Base-by-base conservation (phyloP, 257 asterid species). In the Petrea volubilis region DNA sequence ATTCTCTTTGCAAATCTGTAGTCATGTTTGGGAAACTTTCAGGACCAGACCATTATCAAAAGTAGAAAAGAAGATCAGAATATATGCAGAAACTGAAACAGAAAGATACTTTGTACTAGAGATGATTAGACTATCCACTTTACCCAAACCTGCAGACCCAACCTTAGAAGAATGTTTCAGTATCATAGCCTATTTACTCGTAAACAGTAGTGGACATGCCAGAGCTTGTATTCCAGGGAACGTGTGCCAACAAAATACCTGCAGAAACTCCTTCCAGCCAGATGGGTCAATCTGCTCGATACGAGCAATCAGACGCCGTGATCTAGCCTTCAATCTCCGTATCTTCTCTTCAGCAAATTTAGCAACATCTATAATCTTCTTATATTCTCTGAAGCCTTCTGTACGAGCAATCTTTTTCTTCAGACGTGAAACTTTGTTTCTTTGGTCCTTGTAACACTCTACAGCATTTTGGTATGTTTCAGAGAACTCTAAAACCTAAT, bases 261-360 rank as follows among this genome's bases (percentile, higher is more conserved):
- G 97, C 79, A 91, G 85, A 87, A 94, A 94, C 74, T 94, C 99
- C 86, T 94, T 94, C 99, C 99, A 94, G 60, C 99, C 98, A 77
- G 98, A 91, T 49, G 99, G 99, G 82, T 91, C 99, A 74, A 94
- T 94, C 87, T 90, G 90, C 86, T 86, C 93, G 67, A 94, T 84
- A 76, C 99, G 92, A 75, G 78, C 80, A 71, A 43, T 63, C 81
- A 94, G 79, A 69, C 98, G 98, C 43, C 84, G 83, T 15, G 98
- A 86, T 81, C 99, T 88, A 67, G 83, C 84, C 70, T 88, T 90
- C 77, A 94, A 82, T 40, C 95, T 93, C 67, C 88, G 85, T 64
- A 94, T 90, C 85, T 94, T 94, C 82, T 91, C 99, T 78, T 83
- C 95, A 0, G 86, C 86, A 72, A 94, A 91, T 81, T 90, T 89